These are phyloP conservation scores for Aspergillus ruber DNA, from an alignment of 2,329 filamentous ascomycete genomes.

Conservation along the genomic window DNA sequence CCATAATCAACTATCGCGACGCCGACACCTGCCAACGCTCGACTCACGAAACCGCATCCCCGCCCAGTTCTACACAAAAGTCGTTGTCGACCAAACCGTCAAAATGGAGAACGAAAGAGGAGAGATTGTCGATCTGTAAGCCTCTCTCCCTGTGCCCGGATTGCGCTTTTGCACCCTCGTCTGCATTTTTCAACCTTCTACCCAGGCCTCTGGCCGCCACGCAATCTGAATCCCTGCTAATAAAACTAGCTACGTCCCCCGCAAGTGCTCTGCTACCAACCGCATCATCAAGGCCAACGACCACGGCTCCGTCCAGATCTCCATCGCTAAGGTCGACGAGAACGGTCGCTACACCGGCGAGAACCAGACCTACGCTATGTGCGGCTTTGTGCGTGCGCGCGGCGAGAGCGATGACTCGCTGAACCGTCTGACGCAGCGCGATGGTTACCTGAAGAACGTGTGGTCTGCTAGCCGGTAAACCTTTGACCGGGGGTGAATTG, in stretches of 20 bases:
- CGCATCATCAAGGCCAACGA: slow-evolving; percentile 99
- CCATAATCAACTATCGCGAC: not conserved
- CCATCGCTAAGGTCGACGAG: slow-evolving; percentile 97
- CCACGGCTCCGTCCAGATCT: slow-evolving; percentile 97
- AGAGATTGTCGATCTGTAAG: slow-evolving; percentile 96
- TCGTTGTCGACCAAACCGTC: slow-evolving; percentile 36
- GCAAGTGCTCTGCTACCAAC: slow-evolving; percentile 98
- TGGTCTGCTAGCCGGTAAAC: slow-evolving; percentile 66
- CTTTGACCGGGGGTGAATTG: not conserved
- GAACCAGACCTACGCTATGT: slow-evolving; percentile 95
- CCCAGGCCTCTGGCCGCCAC: not conserved
- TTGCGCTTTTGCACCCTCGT: not conserved
- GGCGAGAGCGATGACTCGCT: slow-evolving; percentile 95
- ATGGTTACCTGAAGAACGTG: slow-evolving; percentile 94
- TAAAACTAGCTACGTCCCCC: slow-evolving; percentile 75
- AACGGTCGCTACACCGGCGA: slow-evolving; percentile 95
- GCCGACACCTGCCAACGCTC: slow-evolving; percentile 22
- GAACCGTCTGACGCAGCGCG: slow-evolving; percentile 91
- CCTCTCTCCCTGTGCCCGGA: not conserved
- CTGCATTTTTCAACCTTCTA: too few species aligned
- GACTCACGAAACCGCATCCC: slow-evolving; percentile 17
- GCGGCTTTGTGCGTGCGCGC: slow-evolving; percentile 95
- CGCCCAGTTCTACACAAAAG: slow-evolving; percentile 23
- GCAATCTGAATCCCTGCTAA: not conserved
- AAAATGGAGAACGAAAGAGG: slow-evolving; percentile 99